Evolutionary conservation across 2,329 filamentous ascomycete species (phyloP).

Genomic region (Iodosphaeria phyllophila): DNA sequence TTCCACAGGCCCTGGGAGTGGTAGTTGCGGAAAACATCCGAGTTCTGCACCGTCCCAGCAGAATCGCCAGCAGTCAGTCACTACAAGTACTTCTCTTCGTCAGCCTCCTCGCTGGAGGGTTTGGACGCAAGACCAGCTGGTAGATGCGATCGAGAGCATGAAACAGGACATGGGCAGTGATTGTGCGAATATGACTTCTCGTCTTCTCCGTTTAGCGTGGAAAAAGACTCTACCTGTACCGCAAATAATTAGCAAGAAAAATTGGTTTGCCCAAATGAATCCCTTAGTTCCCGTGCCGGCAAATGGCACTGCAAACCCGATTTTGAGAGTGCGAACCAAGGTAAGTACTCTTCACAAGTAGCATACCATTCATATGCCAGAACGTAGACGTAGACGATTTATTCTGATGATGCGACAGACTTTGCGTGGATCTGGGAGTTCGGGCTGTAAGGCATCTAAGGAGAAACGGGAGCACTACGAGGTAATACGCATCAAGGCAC

Average conservation of each 20-base stretch:
- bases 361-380: conserved; percentile 3
- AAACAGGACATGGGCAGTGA: conserved; percentile 24
- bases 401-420: conserved; percentile 19
- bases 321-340: conserved; percentile 34
- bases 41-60: too few species aligned
- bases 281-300: conserved; percentile 12
- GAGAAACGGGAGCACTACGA: conserved; percentile 23
- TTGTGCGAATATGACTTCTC: conserved; percentile 23
- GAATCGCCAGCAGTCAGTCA: too few species aligned
- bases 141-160: too few species aligned
- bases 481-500: conserved; percentile 27
- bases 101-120: too few species aligned
- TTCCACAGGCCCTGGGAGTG: too few species aligned
- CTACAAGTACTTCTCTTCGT: too few species aligned
- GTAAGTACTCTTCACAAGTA: conserved; percentile 10
- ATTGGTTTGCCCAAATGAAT: conserved; percentile 28
- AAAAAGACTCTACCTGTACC: conserved; percentile 18
- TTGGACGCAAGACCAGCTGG: too few species aligned
- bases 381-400: conserved; percentile 1
- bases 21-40: too few species aligned
- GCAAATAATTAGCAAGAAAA: conserved; percentile 20
- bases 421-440: conserved; percentile 18
- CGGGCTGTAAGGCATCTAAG: conserved; percentile 18
- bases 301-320: conserved; percentile 21
- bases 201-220: conserved; percentile 25